These are phyloP conservation scores for Kodamaea alishanica DNA, from an alignment of 1,139 yeast species.

Conservation along the genomic window DNA sequence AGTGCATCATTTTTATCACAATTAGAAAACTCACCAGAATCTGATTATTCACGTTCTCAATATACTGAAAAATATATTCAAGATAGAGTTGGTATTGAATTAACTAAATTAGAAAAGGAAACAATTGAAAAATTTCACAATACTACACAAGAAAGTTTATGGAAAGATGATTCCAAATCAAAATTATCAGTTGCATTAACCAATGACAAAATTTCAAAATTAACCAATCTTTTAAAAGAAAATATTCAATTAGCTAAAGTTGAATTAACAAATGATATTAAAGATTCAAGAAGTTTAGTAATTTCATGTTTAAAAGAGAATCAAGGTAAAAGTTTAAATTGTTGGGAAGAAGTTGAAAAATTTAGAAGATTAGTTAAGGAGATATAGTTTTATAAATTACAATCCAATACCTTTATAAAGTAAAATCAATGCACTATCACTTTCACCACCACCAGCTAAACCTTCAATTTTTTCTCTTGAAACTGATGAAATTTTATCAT, in stretches of 20 bases:
- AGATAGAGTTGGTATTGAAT: slow-evolving; percentile 66
- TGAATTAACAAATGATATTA: slow-evolving; percentile 28
- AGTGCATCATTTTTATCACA: slow-evolving; percentile 66
- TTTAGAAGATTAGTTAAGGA: slow-evolving; percentile 55
- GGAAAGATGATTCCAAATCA: slow-evolving; percentile 24
- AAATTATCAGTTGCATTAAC: slow-evolving; percentile 28
- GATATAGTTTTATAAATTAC: slow-evolving; percentile 21
- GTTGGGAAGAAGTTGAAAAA: slow-evolving; percentile 80
- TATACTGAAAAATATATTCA: slow-evolving; percentile 75
- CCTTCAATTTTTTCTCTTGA: slow-evolving; percentile 75
- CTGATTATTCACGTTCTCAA: slow-evolving; percentile 80
- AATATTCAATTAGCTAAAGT: slow-evolving; percentile 44
- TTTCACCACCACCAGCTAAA: slow-evolving; percentile 96
- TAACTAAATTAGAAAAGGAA: slow-evolving; percentile 58
- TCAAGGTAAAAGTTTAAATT: slow-evolving; percentile 72
- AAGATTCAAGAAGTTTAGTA: slow-evolving; percentile 53
- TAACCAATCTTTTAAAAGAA: slow-evolving; percentile 47
- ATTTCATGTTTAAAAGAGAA: slow-evolving; percentile 65
- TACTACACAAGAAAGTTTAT: slow-evolving; percentile 43
- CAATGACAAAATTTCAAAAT: slow-evolving; percentile 38
- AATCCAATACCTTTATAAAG: slow-evolving; percentile 77
- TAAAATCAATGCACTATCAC: slow-evolving; percentile 88
- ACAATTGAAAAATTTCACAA: slow-evolving; percentile 54
- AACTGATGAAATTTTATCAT: slow-evolving; percentile 80
- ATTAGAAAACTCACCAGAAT: slow-evolving; percentile 69